Base-by-base conservation (phyloP, 2,329 filamentous ascomycete species). In the Pestalotiopsis sp. region DNA sequence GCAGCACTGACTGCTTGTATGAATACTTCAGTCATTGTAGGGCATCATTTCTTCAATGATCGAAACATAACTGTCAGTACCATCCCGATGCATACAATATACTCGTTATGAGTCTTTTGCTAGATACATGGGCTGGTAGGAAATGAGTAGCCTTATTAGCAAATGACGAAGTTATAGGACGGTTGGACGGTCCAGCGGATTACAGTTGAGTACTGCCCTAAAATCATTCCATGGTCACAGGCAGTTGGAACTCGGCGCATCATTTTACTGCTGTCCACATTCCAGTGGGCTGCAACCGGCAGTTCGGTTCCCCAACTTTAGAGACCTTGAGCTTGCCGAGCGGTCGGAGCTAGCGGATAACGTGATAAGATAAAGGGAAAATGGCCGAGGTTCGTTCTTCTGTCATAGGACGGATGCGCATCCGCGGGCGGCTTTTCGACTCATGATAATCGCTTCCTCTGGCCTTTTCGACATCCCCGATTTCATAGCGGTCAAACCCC, bases 351-450 rank as follows among this genome's bases (percentile, higher is more conserved):
- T 59, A 60, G 23, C 23, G 52, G 20, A 55, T 59, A 39, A 23
- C 25, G 45, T 72, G 72, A 71, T 62, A 66, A 69, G 68, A 69
- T 70, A 66, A 39, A 59, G 66, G 60, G 69, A 36, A 68, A 73
- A 73, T 75, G 76, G 72, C 76, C 76, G 76, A 77, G 76, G 76
- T 77, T 69, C 72, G 58, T 60, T 60, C 27, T 36, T 31, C n/a
- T 52, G 45, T 52, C 45, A 52, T 52, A 49, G 41, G 41, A 49
- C n/a, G 41, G n/a, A 52, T 20, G 17, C 7, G 31, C 27, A 38
- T 52, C 45, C 45, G 45, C 17, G 45, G 45, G 45, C 45, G 45
- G 45, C 5, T 14, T 52, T 52, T 52, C 45, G 45, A 52, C 45
- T 52, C 17, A n/a, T 52, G 45, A 52, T n/a, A 52, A 52, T 52